Evolutionary conservation across 2,329 filamentous ascomycete genomes (phyloP).

Genomic region (Achaetomium macrosporum): DNA sequence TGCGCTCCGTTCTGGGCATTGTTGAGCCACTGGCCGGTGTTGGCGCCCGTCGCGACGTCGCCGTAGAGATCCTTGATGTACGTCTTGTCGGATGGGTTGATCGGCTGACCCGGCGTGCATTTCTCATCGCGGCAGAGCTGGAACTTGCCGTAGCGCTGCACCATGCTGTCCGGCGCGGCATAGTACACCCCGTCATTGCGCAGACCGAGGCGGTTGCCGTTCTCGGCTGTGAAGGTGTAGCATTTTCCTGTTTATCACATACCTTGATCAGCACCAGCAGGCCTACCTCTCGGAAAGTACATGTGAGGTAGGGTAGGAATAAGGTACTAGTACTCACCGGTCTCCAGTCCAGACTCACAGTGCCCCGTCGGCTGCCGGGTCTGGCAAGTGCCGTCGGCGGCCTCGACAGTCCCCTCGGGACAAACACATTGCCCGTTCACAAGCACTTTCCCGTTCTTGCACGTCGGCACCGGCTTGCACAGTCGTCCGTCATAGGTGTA

Average conservation of each 20-base stretch:
- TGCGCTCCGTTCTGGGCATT: constrained; percentile 5
- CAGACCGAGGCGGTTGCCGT: constrained; percentile 6
- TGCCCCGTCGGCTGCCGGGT: not conserved
- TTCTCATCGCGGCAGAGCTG: constrained; percentile 6
- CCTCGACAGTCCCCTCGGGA: not conserved
- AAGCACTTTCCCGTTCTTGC: constrained; percentile 5
- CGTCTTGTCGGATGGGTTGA: constrained; percentile 1
- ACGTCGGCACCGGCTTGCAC: not conserved
- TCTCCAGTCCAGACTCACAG: not conserved
- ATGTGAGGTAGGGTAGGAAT: not conserved
- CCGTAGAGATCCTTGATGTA: constrained; percentile 5
- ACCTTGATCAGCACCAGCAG: not conserved
- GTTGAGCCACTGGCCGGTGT: constrained; percentile 7
- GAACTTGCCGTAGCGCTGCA: constrained; percentile 6
- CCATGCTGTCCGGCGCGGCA: not conserved
- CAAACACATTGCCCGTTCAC: constrained; percentile 6
- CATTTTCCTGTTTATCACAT: constrained; percentile 2
- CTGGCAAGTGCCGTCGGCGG: not conserved
- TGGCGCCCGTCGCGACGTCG: not conserved
- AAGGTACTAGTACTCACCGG: not conserved
- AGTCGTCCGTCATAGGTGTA: not conserved
- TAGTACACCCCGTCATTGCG: constrained; percentile 1
- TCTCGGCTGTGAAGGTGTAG: constrained; percentile 8
- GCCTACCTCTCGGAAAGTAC: not conserved
- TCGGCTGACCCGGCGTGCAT: not conserved